phyloP scores from a whole-genome alignment of 768 basidiomycete species.

The Mycena capillaripes region DNA sequence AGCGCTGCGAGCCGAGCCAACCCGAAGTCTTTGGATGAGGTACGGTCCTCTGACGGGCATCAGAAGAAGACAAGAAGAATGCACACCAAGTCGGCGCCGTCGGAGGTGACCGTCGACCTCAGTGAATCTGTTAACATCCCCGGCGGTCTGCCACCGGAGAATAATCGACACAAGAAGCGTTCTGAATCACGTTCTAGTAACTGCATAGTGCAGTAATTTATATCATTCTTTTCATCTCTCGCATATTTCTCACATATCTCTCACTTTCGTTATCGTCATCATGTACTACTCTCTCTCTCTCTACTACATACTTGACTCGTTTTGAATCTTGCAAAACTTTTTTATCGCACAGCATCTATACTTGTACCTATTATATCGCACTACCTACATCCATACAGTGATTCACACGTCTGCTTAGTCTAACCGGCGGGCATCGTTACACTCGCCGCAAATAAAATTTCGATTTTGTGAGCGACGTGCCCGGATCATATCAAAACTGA shows the following conservation, averaged over 20 bases:
- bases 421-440: conserved; percentile 20
- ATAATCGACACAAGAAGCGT: conserved; percentile 50
- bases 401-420: conserved; percentile 29
- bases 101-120: conserved; percentile 44
- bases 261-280: conserved; percentile 31
- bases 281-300: conserved; percentile 23
- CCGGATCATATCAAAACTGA: no score
- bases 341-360: conserved; percentile 30
- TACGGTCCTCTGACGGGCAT: conserved; percentile 37
- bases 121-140: conserved; percentile 45
- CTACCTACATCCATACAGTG: conserved; percentile 23
- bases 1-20: conserved; percentile 53
- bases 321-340: conserved; percentile 31
- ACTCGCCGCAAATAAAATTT: conserved; percentile 9
- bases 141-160: conserved; percentile 51
- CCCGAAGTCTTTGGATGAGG: conserved; percentile 49
- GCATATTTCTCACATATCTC: no score
- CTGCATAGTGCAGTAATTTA: conserved; percentile 63
- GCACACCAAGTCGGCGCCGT: conserved; percentile 49
- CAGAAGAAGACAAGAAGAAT: conserved; percentile 49
- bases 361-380: conserved; percentile 33
- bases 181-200: conserved; percentile 57
- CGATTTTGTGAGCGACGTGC: conserved; percentile 8
- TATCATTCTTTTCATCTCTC: conserved; percentile 21
- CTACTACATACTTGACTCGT: conserved; percentile 23